A percentile compares a stretch with the other conserved stretches of the same genome.
phyloP scores from a whole-genome alignment of 306 rosid genomes.

The Fragaria nilgerrensis region DNA sequence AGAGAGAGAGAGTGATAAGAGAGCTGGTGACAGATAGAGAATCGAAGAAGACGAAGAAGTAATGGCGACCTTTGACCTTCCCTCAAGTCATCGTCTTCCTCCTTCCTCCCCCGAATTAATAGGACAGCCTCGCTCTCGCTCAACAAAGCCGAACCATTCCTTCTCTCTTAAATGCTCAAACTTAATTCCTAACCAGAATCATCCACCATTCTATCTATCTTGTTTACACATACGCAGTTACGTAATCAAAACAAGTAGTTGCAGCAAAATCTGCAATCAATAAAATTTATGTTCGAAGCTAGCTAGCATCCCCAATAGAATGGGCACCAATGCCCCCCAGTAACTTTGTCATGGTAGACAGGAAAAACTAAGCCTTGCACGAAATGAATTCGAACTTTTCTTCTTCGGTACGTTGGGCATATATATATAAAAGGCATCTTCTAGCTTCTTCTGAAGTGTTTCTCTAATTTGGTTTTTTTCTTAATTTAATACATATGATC shows the following conservation, averaged over 20 bases:
- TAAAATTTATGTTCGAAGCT: background rate
- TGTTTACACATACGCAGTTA: background rate
- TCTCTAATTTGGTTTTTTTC: background rate
- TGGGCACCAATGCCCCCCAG: background rate
- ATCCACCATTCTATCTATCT: background rate
- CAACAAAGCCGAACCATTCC: conserved; percentile 34
- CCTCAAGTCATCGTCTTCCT: background rate
- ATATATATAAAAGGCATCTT: background rate
- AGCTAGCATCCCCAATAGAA: background rate
- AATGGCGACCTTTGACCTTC: conserved; percentile 20
- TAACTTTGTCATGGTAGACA: background rate
- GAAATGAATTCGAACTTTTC: background rate
- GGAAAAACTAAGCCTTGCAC: conserved; percentile 1
- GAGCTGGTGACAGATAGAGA: conserved; percentile 17
- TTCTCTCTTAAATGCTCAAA: conserved; percentile 18
- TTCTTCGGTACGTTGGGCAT: background rate
- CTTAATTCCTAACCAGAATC: conserved; percentile 18
- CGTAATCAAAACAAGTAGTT: background rate
- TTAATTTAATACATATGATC: background rate
- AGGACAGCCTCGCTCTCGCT: conserved; percentile 11
- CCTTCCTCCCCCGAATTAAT: background rate
- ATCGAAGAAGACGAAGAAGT: background rate
- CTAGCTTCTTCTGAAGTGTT: background rate
- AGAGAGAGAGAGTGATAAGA: too few relatives aligned
- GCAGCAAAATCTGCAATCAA: background rate